Evolutionary conservation across 208 protist species (phyloP).

Genomic region (Crithidia brevicula): DNA sequence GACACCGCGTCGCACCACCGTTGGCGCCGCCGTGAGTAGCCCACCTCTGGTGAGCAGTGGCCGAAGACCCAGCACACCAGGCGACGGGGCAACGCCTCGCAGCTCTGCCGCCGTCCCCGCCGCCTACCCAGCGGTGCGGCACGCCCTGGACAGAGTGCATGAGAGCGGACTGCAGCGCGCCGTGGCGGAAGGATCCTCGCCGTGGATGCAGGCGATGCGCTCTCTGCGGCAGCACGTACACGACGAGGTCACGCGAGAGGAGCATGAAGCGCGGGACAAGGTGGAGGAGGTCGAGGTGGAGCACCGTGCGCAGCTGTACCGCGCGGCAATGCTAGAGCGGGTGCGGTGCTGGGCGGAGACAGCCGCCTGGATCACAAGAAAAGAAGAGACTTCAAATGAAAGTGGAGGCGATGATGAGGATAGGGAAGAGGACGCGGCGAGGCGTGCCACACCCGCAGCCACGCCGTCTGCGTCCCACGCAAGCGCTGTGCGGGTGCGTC

Average conservation of each 20-base stretch:
- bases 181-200: conserved; percentile 16
- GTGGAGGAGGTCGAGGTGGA: conserved; percentile 31
- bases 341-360: conserved; percentile 16
- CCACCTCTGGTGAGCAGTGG: neutral
- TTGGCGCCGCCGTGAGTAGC: conserved; percentile 4
- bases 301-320: conserved; percentile 29
- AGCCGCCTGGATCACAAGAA: neutral
- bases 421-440: neutral
- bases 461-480: neutral
- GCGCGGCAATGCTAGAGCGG: conserved; percentile 23
- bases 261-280: conserved; percentile 20
- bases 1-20: neutral
- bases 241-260: conserved; percentile 22
- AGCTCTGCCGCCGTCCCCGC: neutral
- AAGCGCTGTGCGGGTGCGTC: neutral
- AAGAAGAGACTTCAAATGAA: neutral
- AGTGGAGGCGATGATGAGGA: neutral
- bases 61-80: neutral
- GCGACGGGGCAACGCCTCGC: neutral
- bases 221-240: conserved; percentile 18
- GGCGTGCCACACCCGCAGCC: neutral
- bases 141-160: neutral
- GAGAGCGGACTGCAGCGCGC: conserved; percentile 10
- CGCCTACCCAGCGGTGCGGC: conserved; percentile 13
- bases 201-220: conserved; percentile 35